These are phyloP conservation scores for Hyaloscypha finlandica DNA, from an alignment of 495 filamentous ascomycete species.

Conservation along the genomic window DNA sequence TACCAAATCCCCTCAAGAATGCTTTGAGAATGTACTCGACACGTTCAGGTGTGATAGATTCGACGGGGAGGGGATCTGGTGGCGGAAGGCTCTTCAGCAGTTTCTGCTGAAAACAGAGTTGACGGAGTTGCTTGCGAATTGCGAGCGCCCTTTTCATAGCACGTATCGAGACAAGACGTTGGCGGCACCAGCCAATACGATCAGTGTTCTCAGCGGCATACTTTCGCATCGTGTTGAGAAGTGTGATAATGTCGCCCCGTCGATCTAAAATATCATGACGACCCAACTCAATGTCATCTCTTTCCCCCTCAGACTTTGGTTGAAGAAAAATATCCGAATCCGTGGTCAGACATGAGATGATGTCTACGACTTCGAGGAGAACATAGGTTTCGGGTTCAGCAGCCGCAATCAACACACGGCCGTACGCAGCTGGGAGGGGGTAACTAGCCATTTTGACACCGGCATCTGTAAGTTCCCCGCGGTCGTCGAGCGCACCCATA, in stretches of 20 bases:
- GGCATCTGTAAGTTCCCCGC: slow-evolving; percentile 70
- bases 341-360: slow-evolving; percentile 84
- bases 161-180: slow-evolving; percentile 73
- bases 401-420: slow-evolving; percentile 80
- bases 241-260: slow-evolving; percentile 89
- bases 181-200: slow-evolving; percentile 74
- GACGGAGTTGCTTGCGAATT: slow-evolving; percentile 84
- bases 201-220: slow-evolving; percentile 77
- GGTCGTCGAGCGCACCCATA: slow-evolving; percentile 73
- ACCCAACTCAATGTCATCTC: slow-evolving; percentile 71
- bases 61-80: slow-evolving; percentile 50
- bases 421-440: slow-evolving; percentile 80
- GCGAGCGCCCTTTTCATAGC: slow-evolving; percentile 76
- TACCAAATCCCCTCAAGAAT: slow-evolving; percentile 78
- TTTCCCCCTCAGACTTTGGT: slow-evolving; percentile 75
- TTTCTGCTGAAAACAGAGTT: slow-evolving; percentile 55
- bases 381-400: slow-evolving; percentile 68
- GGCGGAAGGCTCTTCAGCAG: slow-evolving; percentile 41
- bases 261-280: slow-evolving; percentile 73
- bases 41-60: slow-evolving; percentile 50
- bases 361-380: slow-evolving; percentile 83
- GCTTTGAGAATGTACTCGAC: slow-evolving; percentile 68
- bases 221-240: slow-evolving; percentile 77
- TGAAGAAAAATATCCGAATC: slow-evolving; percentile 86
- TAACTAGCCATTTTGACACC: slow-evolving; percentile 79